Evolutionary conservation across 2,329 filamentous ascomycete genomes (phyloP), one percentile per base, ranked within the genome.

Genomic region (Sporothrix variecibatus): DNA sequence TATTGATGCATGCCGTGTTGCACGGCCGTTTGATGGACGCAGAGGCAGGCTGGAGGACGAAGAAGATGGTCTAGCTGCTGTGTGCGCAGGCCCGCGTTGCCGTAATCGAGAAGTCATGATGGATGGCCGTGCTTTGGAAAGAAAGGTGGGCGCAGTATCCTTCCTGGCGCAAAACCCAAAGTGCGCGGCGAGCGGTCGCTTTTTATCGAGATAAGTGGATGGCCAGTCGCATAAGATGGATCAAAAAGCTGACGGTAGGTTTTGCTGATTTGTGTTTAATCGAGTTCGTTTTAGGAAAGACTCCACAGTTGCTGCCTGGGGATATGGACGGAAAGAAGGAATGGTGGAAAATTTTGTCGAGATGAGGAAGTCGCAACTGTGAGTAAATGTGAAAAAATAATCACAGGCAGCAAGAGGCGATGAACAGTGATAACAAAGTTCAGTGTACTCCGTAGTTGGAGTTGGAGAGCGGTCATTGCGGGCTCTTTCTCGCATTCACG

Each of bases 1-100:
- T 7, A 73, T 68, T 0, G 72, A 67, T 6, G 76, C 70, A 34
- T 72, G 73, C 12, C 76, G 75, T 17, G 75, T 75, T 9, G 34
- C 70, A 11, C 75, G 75, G 38, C 64, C 51, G n/a, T 68, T 60
- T 20, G 71, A 46, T 20, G 68, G 31, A 15, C 73, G 73, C 58
- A 64, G 51, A 3, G 73, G 40, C n/a, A 72, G 20, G 1, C 34
- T 38, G 9, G 60, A 72, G 8, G 58, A 23, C 5, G 49, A n/a
- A 7, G 9, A 28, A 15, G 51, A 17, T 12, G 38, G 17, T 12
- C 34, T 12, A 40, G 17, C 51, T 7, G 34, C 34, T 12, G 71
- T 56, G 28, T 51, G 70, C 38, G 43, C 5, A 2, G 69, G 23
- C 26, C 34, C 23, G 23, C 60, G 71, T 7, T 58, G 75, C 6